A percentile compares a stretch with the other conserved stretches of the same genome.
phyloP scores from a whole-genome alignment of 2,329 filamentous ascomycete genomes.

The Colletotrichum aenigma region DNA sequence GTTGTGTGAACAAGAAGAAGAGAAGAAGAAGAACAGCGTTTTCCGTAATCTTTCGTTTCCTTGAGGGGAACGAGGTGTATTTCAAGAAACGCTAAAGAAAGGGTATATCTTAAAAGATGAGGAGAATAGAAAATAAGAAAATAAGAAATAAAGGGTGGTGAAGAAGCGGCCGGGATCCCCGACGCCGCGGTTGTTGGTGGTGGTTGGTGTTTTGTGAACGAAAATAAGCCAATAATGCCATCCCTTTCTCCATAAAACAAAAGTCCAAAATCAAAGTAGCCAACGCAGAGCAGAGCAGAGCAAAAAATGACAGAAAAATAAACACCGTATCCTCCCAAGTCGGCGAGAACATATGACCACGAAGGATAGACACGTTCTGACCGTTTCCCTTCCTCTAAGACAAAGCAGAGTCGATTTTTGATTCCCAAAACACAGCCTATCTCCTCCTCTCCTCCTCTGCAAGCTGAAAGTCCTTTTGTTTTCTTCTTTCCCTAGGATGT shows the following conservation, averaged over 20 bases:
- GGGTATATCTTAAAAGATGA: conserved; percentile 14
- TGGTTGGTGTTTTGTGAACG: neutral
- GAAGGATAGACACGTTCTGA: neutral
- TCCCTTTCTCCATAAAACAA: neutral
- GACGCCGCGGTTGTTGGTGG: neutral
- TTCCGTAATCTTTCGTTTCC: neutral
- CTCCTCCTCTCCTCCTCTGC: neutral
- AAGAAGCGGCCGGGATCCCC: neutral
- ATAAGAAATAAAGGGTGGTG: no score
- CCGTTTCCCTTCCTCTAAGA: neutral
- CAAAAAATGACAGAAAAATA: neutral
- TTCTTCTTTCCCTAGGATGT: neutral
- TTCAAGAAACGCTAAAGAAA: conserved; percentile 3
- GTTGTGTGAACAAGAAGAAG: neutral
- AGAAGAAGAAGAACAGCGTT: neutral
- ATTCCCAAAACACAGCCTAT: neutral
- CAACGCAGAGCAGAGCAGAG: neutral
- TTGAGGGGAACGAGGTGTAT: neutral
- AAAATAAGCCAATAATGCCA: neutral
- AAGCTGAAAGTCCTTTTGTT: neutral
- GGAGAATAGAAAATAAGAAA: neutral
- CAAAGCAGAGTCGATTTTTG: neutral
- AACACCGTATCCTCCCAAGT: neutral
- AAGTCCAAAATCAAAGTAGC: neutral
- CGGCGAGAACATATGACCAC: neutral